Evolutionary conservation across 305 asterid species (phyloP), one percentile per base, ranked within the genome.

Genomic region (Fraxinus angustifolia): DNA sequence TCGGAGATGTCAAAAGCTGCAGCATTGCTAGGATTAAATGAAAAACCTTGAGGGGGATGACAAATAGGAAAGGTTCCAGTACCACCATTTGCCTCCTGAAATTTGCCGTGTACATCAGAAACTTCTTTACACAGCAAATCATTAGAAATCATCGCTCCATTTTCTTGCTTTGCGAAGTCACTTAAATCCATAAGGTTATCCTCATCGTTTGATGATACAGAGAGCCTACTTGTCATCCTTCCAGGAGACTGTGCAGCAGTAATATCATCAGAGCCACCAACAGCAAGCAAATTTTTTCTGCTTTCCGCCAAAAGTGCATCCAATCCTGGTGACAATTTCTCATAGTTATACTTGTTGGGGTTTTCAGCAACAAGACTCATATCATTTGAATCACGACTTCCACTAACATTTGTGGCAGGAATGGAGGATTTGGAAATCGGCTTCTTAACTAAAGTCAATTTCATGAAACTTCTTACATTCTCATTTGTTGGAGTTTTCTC

Each of bases 351-450:
- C 89, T 85, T 86, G 77, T 86, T 84, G 50, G 87, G 87, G 82
- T 88, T 89, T 70, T 91, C 93, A 85, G 88, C 94, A 78, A 92
- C 90, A 81, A 94, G 92, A 89, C 97, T 96, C 99, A 96, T 96
- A 83, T 91, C 97, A 88, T 89, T 91, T 82, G 96, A 90, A 84
- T 83, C 90, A 79, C 86, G 83, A 82, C 80, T 73, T 73, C 87
- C 90, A 83, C 91, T 91, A 82, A 78, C 77, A 82, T 90, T 90
- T 76, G 84, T 77, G 71, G 56, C 81, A 70, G 90, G 88, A 48
- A 86, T 68, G 78, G 84, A 82, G 72, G 92, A 81, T 73, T 53
- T 68, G 17, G 78, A 79, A 58, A 84, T 75, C 78, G 84, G 90
- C 80, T 79, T 91, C 84, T 88, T 86, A 75, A 87, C 87, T 79